These are phyloP conservation scores for Colletotrichum sublineola DNA, from an alignment of 2,329 filamentous ascomycete genomes.

Conservation along the genomic window DNA sequence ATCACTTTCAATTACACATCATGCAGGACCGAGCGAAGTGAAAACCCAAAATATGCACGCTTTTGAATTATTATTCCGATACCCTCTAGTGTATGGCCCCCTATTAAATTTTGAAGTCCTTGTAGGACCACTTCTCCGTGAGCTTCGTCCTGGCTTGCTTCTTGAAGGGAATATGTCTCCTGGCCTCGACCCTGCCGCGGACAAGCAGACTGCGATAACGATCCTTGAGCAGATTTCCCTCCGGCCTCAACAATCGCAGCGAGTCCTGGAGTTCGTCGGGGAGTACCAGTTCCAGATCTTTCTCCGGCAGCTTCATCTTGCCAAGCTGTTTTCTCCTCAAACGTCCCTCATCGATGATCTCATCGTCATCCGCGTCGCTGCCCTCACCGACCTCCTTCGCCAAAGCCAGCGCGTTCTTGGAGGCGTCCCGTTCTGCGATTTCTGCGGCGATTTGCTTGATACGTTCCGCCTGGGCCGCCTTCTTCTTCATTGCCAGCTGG, in stretches of 20 bases:
- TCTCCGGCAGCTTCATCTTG: conserved; percentile 80
- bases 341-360: conserved; percentile 71
- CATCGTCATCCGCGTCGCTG: conserved; percentile 61
- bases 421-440: conserved; percentile 68
- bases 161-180: conserved; percentile 82
- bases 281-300: conserved; percentile 83
- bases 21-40: not conserved
- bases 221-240: conserved; percentile 95
- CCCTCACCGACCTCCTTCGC: conserved; percentile 54
- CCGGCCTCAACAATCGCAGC: conserved; percentile 85
- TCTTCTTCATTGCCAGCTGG: conserved; percentile 80
- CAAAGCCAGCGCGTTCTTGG: conserved; percentile 53
- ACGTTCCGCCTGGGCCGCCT: conserved; percentile 77
- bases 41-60: conserved; percentile 12
- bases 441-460: conserved; percentile 79
- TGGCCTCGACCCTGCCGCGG: conserved; percentile 87
- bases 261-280: conserved; percentile 88
- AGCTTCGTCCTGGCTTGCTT: conserved; percentile 85
- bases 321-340: conserved; percentile 81
- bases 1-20: not conserved
- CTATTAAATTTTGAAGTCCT: conserved; percentile 77
- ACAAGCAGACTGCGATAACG: conserved; percentile 90
- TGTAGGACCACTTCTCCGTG: conserved; percentile 98
- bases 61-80: conserved; percentile 38
- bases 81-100: not conserved